Evolutionary conservation across 257 asterid species (phyloP), one percentile per base, ranked within the genome.

Genomic region (Rubia yunnanensis): DNA sequence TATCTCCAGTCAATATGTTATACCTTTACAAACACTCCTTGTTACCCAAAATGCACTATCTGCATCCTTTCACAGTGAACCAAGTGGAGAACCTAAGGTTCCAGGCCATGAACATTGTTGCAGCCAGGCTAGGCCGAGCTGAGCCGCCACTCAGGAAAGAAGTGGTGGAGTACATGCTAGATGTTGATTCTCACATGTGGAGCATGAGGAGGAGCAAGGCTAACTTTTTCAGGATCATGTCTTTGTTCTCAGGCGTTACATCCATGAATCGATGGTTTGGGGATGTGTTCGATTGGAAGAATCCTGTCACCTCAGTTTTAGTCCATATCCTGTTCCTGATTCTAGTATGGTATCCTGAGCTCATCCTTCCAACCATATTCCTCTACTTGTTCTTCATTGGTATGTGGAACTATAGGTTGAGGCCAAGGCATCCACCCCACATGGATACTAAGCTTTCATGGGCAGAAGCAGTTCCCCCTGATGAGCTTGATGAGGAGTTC

Each of bases 121-220:
- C 95, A 0, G 41, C 74, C 26, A 68, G 96, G 72, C 92, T 88
- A 6, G 79, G 76, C 57, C 68, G 95, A 24, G 91, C 95, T 2
- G 96, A 88, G 62, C 96, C 95, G 13, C 95, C 96, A 0, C 78
- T 88, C 22, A 73, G 95, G 57, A 88, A 82, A 64, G 96, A 88
- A 32, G 88, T 84, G 38, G 91, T 88, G 28, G 91, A 88, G 70
- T 86, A 76, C 75, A 86, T 86, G 96, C 57, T 88, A 18, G 96
- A 86, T 60, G 91, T 83, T 6, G 88, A 82, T 22, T 88, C 88
- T 13, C 95, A 86, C 76, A 79, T 86, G 86, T 88, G 95, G 92
- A 86, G 95, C 50, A 84, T 88, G 95, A 77, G 96, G 65, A 64
- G 92, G 70, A 88, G 96, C 79, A 88, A 86, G 62, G 95, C 90